Evolutionary conservation across 2,329 filamentous ascomycete species (phyloP).

Genomic region (Botrytis elliptica): DNA sequence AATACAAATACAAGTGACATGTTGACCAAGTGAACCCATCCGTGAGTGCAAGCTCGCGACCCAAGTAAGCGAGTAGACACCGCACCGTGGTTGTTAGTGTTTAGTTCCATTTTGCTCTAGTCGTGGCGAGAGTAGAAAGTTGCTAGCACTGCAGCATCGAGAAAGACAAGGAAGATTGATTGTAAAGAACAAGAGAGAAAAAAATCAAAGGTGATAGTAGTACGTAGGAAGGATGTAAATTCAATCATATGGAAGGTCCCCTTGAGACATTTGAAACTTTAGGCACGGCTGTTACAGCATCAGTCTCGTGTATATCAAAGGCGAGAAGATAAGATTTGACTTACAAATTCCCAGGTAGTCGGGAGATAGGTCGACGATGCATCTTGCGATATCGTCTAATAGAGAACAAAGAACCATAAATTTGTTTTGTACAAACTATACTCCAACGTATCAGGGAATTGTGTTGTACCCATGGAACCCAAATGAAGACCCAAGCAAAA

Average conservation of each 20-base stretch:
- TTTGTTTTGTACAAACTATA: neutral
- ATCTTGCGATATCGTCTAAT: neutral
- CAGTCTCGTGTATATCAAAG: neutral
- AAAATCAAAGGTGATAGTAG: neutral
- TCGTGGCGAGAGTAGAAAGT: neutral
- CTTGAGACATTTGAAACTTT: neutral
- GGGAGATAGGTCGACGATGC: constrained; percentile 7
- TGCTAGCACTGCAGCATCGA: neutral
- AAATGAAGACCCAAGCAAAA: neutral
- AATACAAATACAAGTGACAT: constrained; percentile 11
- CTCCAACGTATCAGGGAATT: neutral
- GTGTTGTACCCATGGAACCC: too few species aligned
- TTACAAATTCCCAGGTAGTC: neutral
- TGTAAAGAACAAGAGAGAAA: constrained; percentile 8
- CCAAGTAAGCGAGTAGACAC: neutral
- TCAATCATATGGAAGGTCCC: neutral
- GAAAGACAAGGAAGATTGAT: neutral
- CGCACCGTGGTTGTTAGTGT: neutral
- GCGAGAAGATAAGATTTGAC: neutral
- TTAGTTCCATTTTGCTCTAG: neutral
- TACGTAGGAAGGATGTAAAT: neutral
- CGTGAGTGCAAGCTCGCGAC: neutral
- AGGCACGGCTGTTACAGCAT: neutral
- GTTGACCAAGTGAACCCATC: neutral
- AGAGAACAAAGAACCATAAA: neutral